Conservation (phyloP, 345 rosid genomes). For the Eucalyptus globulus region DNA sequence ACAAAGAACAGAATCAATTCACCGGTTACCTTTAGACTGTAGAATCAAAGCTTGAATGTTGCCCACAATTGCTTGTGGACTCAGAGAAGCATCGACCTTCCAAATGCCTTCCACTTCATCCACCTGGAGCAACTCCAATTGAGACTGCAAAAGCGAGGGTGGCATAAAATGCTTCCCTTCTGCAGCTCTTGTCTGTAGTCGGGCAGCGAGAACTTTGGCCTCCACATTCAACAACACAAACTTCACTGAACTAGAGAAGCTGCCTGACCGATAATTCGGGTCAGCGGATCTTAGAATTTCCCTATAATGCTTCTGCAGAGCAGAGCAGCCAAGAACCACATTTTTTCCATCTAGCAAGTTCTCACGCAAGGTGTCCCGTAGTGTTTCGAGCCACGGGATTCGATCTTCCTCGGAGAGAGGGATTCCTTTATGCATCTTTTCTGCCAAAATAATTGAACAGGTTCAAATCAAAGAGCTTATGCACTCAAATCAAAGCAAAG, state of each 20-base stretch:
- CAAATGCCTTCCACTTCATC: slow-evolving; percentile 51
- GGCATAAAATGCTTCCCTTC: slow-evolving; percentile 85
- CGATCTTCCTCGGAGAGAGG: slow-evolving; percentile 69
- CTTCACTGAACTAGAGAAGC: slow-evolving; percentile 21
- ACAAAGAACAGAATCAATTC: background rate
- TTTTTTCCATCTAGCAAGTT: slow-evolving; percentile 17
- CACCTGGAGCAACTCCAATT: slow-evolving; percentile 57
- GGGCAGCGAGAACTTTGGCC: slow-evolving; percentile 38
- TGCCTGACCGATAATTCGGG: slow-evolving; percentile 24
- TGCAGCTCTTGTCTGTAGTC: slow-evolving; percentile 46
- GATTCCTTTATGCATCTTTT: slow-evolving; percentile 69
- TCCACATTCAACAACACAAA: slow-evolving; percentile 53
- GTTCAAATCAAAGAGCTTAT: background rate
- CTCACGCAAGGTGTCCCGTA: slow-evolving; percentile 31
- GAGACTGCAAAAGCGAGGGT: slow-evolving; percentile 57
- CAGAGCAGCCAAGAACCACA: slow-evolving; percentile 59
- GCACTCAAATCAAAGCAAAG: background rate
- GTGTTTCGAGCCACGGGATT: slow-evolving; percentile 66
- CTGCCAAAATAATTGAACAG: slow-evolving; percentile 6
- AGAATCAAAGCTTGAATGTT: background rate
- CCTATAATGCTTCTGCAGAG: slow-evolving; percentile 56
- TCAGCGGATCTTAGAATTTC: slow-evolving; percentile 68
- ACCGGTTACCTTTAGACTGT: background rate
- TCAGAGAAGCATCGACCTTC: slow-evolving; percentile 42
- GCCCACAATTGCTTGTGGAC: slow-evolving; percentile 28